These are phyloP conservation scores for Mrakia gelida DNA, from an alignment of 768 basidiomycete species.

Conservation along the genomic window DNA sequence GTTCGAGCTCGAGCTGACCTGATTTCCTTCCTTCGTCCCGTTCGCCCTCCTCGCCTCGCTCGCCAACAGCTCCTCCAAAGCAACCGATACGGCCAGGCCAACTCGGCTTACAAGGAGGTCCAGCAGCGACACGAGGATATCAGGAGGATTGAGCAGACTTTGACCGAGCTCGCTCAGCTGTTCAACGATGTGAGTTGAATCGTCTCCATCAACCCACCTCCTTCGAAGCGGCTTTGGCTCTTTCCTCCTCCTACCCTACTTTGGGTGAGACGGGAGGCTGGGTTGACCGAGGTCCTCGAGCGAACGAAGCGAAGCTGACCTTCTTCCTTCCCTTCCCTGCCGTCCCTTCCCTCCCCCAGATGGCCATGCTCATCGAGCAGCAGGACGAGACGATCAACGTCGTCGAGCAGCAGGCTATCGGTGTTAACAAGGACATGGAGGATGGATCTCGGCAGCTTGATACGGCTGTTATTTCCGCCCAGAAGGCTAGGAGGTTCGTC, in stretches of 20 bases:
- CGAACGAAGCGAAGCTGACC: background rate
- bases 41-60: background rate
- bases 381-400: slow-evolving; percentile 69
- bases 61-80: slow-evolving; percentile 60
- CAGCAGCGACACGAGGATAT: slow-evolving; percentile 85
- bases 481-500: slow-evolving; percentile 66
- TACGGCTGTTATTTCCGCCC: slow-evolving; percentile 79
- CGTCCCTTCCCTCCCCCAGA: slow-evolving; percentile 48
- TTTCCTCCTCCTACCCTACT: background rate
- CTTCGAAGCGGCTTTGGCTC: no score
- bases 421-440: slow-evolving; percentile 64
- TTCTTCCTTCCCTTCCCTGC: background rate
- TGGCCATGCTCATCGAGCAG: slow-evolving; percentile 71
- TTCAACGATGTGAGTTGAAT: slow-evolving; percentile 63
- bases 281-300: background rate
- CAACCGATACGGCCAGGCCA: slow-evolving; percentile 75
- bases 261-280: no score
- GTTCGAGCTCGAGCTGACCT: background rate
- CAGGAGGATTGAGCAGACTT: slow-evolving; percentile 73
- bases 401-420: slow-evolving; percentile 60
- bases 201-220: background rate
- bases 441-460: slow-evolving; percentile 72
- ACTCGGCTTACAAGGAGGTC: slow-evolving; percentile 78
- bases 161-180: slow-evolving; percentile 82
- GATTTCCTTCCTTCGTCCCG: background rate